Conservation (phyloP, 1,284 basidiomycete species). For the Pseudozyma hubeiensis region DNA sequence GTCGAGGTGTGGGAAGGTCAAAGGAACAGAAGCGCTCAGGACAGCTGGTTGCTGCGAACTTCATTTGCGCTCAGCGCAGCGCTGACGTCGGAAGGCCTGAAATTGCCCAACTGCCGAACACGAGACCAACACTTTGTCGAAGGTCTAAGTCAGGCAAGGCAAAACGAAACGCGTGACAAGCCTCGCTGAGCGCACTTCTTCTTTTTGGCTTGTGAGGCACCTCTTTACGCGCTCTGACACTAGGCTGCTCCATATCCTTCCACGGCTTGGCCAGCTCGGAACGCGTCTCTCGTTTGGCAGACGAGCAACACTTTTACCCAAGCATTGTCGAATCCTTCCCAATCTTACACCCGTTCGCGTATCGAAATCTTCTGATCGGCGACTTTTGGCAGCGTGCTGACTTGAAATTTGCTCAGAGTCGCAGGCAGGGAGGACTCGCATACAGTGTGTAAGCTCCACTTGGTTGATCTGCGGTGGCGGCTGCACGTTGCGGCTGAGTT, state of each 20-base stretch:
- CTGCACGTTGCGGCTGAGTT: conserved; percentile 26
- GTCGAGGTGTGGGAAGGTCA: not conserved
- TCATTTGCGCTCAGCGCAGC: not conserved
- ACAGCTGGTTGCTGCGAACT: not conserved
- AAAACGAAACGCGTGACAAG: not conserved
- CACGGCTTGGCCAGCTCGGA: too few species aligned
- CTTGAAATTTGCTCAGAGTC: conserved; percentile 14
- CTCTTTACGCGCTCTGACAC: conserved; percentile 12
- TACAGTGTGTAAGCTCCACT: conserved; percentile 10
- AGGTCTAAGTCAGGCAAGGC: not conserved
- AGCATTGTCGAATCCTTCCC: not conserved
- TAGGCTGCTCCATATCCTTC: too few species aligned
- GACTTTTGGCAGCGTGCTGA: conserved; percentile 22
- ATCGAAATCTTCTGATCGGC: conserved; percentile 5
- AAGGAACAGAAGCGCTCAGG: conserved; percentile 8
- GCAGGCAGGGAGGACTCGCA: too few species aligned
- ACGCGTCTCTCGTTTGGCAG: conserved; percentile 4
- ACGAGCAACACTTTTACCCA: not conserved
- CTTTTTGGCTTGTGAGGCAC: not conserved
- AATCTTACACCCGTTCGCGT: not conserved
- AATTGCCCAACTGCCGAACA: too few species aligned
- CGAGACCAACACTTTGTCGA: conserved; percentile 30
- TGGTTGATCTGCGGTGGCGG: conserved; percentile 1
- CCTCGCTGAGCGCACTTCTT: not conserved
- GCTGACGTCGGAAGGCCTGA: too few species aligned